Percentiles rank a stretch among this genome's conserved stretches.
phyloP scores from a whole-genome alignment of 768 basidiomycete genomes.

The Lactarius pseudohatsudake region DNA sequence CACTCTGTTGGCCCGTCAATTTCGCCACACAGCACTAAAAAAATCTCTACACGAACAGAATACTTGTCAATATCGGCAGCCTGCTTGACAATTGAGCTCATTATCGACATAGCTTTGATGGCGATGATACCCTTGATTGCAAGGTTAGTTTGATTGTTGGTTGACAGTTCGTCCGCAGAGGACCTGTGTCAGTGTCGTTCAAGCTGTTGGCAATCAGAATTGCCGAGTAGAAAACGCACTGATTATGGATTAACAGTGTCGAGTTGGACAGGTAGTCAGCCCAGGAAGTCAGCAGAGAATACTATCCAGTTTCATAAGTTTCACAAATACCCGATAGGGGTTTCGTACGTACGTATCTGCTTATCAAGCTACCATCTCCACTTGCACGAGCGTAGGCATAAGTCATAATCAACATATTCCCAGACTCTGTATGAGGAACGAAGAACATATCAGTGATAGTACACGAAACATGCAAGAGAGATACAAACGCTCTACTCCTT shows the following conservation, averaged over 20 bases:
- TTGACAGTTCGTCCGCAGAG: conserved; percentile 13
- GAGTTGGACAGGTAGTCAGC: too few relatives aligned
- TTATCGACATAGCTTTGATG: conserved; percentile 61
- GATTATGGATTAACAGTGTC: too few relatives aligned
- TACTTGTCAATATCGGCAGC: conserved; percentile 30
- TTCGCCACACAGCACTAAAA: neutral
- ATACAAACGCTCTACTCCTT: conserved; percentile 23
- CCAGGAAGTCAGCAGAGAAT: conserved; percentile 18
- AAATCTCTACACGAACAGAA: conserved; percentile 28
- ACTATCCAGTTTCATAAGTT: conserved; percentile 19
- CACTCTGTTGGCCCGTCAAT: conserved; percentile 7
- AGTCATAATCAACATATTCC: conserved; percentile 40
- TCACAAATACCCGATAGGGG: neutral
- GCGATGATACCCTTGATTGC: conserved; percentile 72
- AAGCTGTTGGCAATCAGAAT: conserved; percentile 24
- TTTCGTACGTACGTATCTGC: conserved; percentile 25
- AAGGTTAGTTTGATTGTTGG: conserved; percentile 63
- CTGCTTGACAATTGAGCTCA: conserved; percentile 39
- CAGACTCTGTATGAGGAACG: conserved; percentile 30
- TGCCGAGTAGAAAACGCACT: too few relatives aligned
- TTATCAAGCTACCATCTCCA: conserved; percentile 33
- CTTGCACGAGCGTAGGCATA: conserved; percentile 33
- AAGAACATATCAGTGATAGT: neutral
- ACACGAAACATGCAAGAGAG: too few relatives aligned
- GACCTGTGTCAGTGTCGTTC: conserved; percentile 15